Percentiles rank a stretch among this genome's conserved stretches.
Evolutionary conservation across 148 eudicot genomes (phyloP).

Genomic region (Beta vulgaris): DNA sequence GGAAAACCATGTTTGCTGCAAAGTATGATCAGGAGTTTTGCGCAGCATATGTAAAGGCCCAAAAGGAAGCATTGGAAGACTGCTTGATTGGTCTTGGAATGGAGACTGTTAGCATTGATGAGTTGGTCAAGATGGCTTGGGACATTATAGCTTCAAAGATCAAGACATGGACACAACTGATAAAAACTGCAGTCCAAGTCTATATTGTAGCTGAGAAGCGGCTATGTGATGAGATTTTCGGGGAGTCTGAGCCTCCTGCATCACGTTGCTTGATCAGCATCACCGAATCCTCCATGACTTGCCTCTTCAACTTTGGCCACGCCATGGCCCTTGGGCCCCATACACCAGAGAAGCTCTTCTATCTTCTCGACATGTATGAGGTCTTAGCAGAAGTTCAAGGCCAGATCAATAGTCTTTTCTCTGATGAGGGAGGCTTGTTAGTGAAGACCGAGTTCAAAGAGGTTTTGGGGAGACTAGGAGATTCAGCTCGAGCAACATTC

Average conservation of each 20-base stretch:
- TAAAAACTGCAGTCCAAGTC: constrained; percentile 44
- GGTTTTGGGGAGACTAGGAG: constrained; percentile 46
- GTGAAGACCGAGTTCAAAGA: constrained; percentile 50
- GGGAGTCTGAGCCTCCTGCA: constrained; percentile 31
- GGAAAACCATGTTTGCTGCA: constrained; percentile 49
- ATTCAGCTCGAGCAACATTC: constrained; percentile 47
- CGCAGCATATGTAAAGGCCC: constrained; percentile 36
- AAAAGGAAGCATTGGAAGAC: constrained; percentile 56
- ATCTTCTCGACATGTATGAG: constrained; percentile 72
- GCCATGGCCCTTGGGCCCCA: constrained; percentile 61
- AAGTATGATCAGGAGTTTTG: constrained; percentile 49
- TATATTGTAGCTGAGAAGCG: constrained; percentile 56
- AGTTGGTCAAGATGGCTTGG: constrained; percentile 59
- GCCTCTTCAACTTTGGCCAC: constrained; percentile 71
- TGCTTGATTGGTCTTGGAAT: constrained; percentile 39
- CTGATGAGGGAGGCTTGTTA: constrained; percentile 35
- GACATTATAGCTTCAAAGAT: constrained; percentile 42
- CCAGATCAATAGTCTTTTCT: constrained; percentile 46
- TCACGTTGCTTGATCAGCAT: constrained; percentile 50
- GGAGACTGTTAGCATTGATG: constrained; percentile 60
- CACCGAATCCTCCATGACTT: constrained; percentile 44
- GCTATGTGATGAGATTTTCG: constrained; percentile 55
- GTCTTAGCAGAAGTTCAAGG: constrained; percentile 38
- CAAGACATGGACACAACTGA: constrained; percentile 56
- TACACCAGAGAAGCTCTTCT: constrained; percentile 62